Percentiles rank a stretch among this genome's conserved stretches.
phyloP scores from a whole-genome alignment of 345 rosid species.

The Zanthoxylum bungeanum region DNA sequence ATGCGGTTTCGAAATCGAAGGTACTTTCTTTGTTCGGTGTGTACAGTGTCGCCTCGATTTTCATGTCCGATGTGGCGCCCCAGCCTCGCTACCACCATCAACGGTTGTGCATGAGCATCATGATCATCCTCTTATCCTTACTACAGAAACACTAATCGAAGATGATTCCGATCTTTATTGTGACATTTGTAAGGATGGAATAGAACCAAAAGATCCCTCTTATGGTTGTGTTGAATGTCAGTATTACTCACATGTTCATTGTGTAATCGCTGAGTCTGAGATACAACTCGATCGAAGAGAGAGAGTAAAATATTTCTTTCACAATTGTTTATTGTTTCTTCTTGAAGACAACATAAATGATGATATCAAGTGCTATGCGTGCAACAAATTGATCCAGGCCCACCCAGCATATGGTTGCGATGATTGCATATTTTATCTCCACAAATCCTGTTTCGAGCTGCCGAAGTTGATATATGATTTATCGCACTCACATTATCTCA shows the following conservation, averaged over 20 bases:
- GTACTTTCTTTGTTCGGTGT: not conserved
- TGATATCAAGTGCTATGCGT: no score
- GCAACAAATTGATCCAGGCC: no score
- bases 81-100: not conserved
- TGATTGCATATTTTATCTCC: no score
- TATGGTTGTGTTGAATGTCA: not conserved
- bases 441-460: no score
- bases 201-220: not conserved
- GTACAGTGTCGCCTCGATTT: not conserved
- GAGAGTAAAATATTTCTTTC: not conserved
- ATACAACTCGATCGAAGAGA: not conserved
- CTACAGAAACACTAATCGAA: not conserved
- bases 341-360: not conserved
- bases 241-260: not conserved
- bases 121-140: not conserved
- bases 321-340: no score
- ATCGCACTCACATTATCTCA: no score
- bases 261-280: not conserved
- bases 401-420: no score
- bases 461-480: no score
- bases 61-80: not conserved
- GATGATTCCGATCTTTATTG: not conserved
- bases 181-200: not conserved
- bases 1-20: not conserved
- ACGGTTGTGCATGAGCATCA: not conserved